Percentiles rank a stretch among this genome's conserved stretches.
These are phyloP conservation scores for Dictyostelium capitatum DNA, from an alignment of 78 protist species.

Conservation along the genomic window DNA sequence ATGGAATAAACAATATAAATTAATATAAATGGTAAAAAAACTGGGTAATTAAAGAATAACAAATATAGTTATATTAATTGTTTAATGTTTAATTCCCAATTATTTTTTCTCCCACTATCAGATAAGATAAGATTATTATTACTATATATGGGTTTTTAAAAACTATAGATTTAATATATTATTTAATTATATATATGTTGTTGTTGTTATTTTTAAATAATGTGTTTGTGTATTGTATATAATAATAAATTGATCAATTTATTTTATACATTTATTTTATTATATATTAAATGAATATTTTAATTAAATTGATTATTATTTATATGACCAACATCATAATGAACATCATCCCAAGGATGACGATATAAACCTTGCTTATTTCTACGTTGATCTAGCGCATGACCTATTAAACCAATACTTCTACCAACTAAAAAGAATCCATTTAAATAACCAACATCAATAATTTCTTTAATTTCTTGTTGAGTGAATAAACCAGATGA, in stretches of 20 bases:
- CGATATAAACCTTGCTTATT: slow-evolving; percentile 95
- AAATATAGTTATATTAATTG: too few relatives aligned
- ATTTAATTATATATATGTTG: too few relatives aligned
- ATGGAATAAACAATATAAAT: too few relatives aligned
- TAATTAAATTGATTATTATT: background rate
- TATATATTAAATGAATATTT: background rate
- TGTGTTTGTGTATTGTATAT: too few relatives aligned
- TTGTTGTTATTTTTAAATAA: too few relatives aligned
- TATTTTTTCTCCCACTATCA: too few relatives aligned
- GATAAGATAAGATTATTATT: too few relatives aligned
- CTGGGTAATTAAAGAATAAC: too few relatives aligned
- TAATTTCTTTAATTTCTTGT: slow-evolving; percentile 91
- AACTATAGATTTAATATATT: too few relatives aligned
- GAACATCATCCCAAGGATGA: slow-evolving; percentile 95
- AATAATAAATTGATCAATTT: background rate
- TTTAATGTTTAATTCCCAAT: too few relatives aligned
- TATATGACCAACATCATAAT: slow-evolving; percentile 53
- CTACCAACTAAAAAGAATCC: slow-evolving; percentile 97
- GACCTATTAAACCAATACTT: slow-evolving; percentile 96
- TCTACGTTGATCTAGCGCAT: slow-evolving; percentile 96
- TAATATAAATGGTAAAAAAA: too few relatives aligned
- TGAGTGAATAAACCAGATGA: slow-evolving; percentile 90
- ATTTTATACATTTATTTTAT: background rate
- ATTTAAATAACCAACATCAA: slow-evolving; percentile 89
- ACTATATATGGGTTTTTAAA: too few relatives aligned